Evolutionary conservation across 1,139 yeast genomes (phyloP), one percentile per base, ranked within the genome.

Genomic region (Hyphopichia burtonii): DNA sequence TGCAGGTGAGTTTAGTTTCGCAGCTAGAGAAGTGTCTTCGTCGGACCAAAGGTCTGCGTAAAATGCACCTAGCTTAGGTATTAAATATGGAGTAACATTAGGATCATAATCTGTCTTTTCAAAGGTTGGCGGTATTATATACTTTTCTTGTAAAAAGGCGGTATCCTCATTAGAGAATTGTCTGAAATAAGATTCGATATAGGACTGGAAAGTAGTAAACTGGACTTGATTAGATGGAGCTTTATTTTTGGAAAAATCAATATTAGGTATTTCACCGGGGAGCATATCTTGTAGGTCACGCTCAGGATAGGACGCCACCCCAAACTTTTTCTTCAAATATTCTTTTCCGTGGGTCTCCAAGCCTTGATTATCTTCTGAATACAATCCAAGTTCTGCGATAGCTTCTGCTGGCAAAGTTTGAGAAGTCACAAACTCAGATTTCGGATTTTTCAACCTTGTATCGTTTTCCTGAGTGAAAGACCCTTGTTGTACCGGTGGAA

Each of bases 221-320:
- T 90, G 97, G 17, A 93, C 95, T 65, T 93, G 99, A 61, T 88
- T 91, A 2, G 89, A 68, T 7, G 97, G 97, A 2, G 76, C 62
- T 55, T 91, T 91, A 18, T 82, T 82, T 48, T 83, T 81, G 9
- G 96, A 85, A 55, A 87, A 90, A 61, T 93, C 99, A 42, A 76
- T 78, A 59, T 86, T 82, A 9, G 99, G 99, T 22, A 90, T 83
- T 31, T 73, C 79, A 2, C 99, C 99, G 0, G 99, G 96, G 34
- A 94, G 71, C 48, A 86, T 63, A 42, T 83, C 86, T 51, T 80
- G 74, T 36, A 94, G 68, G 56, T 91, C 96, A 36, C 74, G 74
- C 23, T 82, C 80, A 0, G 99, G 99, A 58, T 83, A 93, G 15
- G 93, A 82, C 0, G 95, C 88, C 12, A 94, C 99, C 1, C 89